phyloP scores from a whole-genome alignment of 305 asterid genomes.

The Fraxinus albicans region DNA sequence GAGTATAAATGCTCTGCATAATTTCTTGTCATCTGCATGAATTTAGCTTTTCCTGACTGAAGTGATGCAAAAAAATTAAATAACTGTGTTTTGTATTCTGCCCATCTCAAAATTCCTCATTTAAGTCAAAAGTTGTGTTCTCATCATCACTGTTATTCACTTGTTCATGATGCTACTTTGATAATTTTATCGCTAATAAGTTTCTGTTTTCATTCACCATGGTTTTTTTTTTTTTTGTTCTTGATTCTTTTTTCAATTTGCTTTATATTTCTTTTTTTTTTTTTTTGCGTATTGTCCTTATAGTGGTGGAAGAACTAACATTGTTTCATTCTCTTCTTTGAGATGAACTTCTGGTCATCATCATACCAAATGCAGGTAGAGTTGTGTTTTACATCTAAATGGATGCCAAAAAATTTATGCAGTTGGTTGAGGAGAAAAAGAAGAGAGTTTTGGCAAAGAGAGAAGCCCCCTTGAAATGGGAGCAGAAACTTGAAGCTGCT shows the following conservation, averaged over 20 bases:
- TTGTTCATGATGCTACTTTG: not conserved
- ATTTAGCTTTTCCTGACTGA: not conserved
- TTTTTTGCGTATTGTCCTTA: not conserved
- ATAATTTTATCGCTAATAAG: not conserved
- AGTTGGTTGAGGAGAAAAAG: slow-evolving; percentile 96
- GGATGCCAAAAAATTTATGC: slow-evolving; percentile 96
- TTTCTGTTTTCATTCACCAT: not conserved
- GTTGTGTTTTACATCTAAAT: slow-evolving; percentile 59
- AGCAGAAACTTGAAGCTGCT: slow-evolving; percentile 95
- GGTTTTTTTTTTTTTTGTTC: not conserved
- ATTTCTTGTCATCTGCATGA: not conserved
- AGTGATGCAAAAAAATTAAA: not conserved
- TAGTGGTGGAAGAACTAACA: slow-evolving; percentile 69
- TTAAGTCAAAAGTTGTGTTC: not conserved
- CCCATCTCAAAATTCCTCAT: not conserved
- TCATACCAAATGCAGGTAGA: slow-evolving; percentile 98
- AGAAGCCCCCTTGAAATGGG: slow-evolving; percentile 95
- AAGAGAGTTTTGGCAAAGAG: slow-evolving; percentile 83
- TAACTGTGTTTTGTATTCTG: not conserved
- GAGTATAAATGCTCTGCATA: not conserved
- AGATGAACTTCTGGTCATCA: slow-evolving; percentile 96
- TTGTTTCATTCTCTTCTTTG: slow-evolving; percentile 94
- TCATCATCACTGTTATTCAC: not conserved
- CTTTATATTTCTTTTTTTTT: not conserved
- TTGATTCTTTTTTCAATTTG: not conserved